Evolutionary conservation across 306 rosid genomes (phyloP), one percentile per base, ranked within the genome.

Genomic region (Vigna angularis): DNA sequence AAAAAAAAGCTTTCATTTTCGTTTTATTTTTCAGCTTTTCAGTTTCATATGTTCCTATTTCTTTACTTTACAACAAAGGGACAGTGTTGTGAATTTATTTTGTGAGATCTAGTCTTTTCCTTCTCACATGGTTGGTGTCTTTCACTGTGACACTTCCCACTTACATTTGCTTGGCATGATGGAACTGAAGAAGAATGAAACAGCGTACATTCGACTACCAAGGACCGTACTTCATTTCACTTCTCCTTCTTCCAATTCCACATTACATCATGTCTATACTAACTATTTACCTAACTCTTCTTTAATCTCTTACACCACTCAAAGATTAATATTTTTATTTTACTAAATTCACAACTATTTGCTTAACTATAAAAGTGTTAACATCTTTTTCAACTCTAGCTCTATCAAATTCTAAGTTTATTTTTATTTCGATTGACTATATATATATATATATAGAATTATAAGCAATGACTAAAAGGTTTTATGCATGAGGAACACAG

Each of bases 401-500:
- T 34, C 38, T 30, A 5, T 34, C 7, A 4, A 5, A 4, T 34
- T 34, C 2, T 8, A 56, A 26, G 9, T 20, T 32, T n/a, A 24
- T 13, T 77, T 49, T 10, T 28, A 13, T 26, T 59, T 59, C 18
- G 9, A 53, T 57, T 50, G 53, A 5, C 38, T 30, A 30, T 30
- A 52, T 32, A 56, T 49, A 36, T 40, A 36, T 26, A 30, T 30
- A 52, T 53, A 40, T 7, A 40, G 10, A 61, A 36, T 70, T 76
- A 44, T 56, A 44, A 14, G 17, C 36, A 56, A 58, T 50, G 72
- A 52, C 2, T 58, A 58, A 32, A 22, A 57, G 59, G 62, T 26
- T 6, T 62, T 66, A 49, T 74, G 61, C 75, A 61, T 78, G 75
- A 44, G 36, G 47, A 76, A 81, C 58, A 74, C 74, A 93, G 99